phyloP scores from a whole-genome alignment of 345 rosid genomes.

The Eucalyptus guilfoylei region DNA sequence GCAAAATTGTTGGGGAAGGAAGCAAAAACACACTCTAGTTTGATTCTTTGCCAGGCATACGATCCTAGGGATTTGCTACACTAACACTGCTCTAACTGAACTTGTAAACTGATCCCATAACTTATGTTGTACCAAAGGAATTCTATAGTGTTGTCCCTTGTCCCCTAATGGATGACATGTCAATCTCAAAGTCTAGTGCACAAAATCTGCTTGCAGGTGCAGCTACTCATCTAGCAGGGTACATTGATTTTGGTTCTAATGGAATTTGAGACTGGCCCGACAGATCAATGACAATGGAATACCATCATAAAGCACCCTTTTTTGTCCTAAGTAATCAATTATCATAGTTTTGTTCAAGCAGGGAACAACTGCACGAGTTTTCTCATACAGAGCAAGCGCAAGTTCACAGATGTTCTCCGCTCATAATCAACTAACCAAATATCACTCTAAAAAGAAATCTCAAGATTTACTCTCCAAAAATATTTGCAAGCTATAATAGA shows the following conservation, averaged over 20 bases:
- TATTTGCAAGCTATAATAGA: background rate
- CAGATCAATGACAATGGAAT: background rate
- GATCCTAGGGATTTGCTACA: background rate
- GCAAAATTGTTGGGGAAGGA: background rate
- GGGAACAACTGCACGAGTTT: background rate
- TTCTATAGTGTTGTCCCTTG: fast-evolving
- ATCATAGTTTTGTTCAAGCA: background rate
- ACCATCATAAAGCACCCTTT: background rate
- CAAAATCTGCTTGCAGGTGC: background rate
- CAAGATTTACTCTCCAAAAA: background rate
- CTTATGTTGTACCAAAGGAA: background rate
- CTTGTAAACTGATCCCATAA: background rate
- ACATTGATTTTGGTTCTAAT: background rate
- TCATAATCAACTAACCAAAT: background rate
- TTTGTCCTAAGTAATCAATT: background rate
- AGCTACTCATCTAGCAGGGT: background rate
- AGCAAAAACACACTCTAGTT: background rate
- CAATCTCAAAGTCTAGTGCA: background rate
- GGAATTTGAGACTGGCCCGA: background rate
- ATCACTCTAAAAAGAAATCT: background rate
- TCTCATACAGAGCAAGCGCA: background rate
- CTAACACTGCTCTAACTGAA: background rate
- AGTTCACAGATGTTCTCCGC: background rate
- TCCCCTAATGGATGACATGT: background rate
- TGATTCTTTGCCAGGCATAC: background rate